Percentiles rank a stretch among this genome's conserved stretches.
Evolutionary conservation across 148 eudicot species (phyloP).

Genomic region (Pouteria glomerata): DNA sequence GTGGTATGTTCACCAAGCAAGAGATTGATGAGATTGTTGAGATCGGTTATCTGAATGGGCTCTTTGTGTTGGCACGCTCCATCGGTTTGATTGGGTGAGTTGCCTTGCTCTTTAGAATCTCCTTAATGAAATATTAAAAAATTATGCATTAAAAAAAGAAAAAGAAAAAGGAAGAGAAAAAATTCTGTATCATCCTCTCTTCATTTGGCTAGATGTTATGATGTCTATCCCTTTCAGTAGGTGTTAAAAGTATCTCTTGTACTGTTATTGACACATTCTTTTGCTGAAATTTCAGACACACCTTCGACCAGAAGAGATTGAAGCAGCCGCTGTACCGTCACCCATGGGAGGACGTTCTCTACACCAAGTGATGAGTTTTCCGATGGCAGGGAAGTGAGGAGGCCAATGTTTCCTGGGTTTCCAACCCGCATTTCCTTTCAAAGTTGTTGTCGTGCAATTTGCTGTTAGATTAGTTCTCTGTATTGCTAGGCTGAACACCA

Average conservation of each 20-base stretch:
- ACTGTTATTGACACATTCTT: background rate
- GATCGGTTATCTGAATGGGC: conserved; percentile 90
- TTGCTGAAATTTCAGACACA: conserved; percentile 59
- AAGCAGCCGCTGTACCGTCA: conserved; percentile 98
- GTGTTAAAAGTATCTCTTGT: background rate
- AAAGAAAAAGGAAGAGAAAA: background rate
- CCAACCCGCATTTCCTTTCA: background rate
- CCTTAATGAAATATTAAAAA: too few species aligned
- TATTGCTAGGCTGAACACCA: background rate
- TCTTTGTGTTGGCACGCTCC: conserved; percentile 90
- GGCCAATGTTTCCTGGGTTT: conserved; percentile 9
- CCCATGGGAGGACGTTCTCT: conserved; percentile 99
- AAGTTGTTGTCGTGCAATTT: background rate
- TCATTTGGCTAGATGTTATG: background rate
- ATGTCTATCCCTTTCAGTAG: background rate
- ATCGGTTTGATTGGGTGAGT: conserved; percentile 98
- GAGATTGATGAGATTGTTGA: conserved; percentile 93
- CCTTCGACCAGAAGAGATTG: conserved; percentile 97
- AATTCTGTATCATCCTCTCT: background rate
- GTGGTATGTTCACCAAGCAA: conserved; percentile 91
- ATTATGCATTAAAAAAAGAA: too few species aligned
- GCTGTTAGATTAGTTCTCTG: background rate
- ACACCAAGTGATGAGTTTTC: conserved; percentile 67
- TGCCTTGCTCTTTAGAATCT: background rate
- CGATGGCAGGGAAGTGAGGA: conserved; percentile 3